Conservation (phyloP, 2,329 filamentous ascomycete genomes). For the Pseudogymnoascus sp. region DNA sequence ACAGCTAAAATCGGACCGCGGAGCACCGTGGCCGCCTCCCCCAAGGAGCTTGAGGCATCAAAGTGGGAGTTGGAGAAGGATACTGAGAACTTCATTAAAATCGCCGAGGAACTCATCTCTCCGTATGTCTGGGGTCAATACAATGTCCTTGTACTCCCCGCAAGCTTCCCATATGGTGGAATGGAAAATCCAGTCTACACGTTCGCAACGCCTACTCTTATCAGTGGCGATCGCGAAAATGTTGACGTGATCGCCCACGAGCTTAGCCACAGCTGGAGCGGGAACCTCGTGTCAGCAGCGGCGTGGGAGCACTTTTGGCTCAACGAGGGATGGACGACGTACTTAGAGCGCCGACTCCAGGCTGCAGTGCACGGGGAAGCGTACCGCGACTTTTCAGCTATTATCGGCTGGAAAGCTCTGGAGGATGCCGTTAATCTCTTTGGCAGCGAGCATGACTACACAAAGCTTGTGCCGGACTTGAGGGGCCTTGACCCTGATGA, state of each 20-base stretch:
- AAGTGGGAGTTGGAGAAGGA: slow-evolving; percentile 89
- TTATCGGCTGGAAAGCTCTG: slow-evolving; percentile 85
- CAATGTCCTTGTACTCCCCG: slow-evolving; percentile 84
- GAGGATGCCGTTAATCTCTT: slow-evolving; percentile 73
- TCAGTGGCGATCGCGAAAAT: slow-evolving; percentile 85
- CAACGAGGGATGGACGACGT: slow-evolving; percentile 85
- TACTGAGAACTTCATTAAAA: slow-evolving; percentile 85
- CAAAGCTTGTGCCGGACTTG: slow-evolving; percentile 80
- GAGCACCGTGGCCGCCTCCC: slow-evolving; percentile 78
- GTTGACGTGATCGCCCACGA: slow-evolving; percentile 95
- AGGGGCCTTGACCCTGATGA: slow-evolving; percentile 92
- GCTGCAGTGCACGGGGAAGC: slow-evolving; percentile 72
- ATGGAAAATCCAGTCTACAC: slow-evolving; percentile 85
- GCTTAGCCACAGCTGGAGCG: slow-evolving; percentile 72
- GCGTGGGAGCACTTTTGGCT: slow-evolving; percentile 78
- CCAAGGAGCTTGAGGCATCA: slow-evolving; percentile 74
- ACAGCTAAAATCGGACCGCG: slow-evolving; percentile 80
- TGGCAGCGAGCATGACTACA: slow-evolving; percentile 75
- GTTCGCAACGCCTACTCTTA: slow-evolving; percentile 89
- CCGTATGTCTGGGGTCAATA: slow-evolving; percentile 93
- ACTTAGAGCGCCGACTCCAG: slow-evolving; percentile 80
- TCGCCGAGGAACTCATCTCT: slow-evolving; percentile 74
- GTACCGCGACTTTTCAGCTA: slow-evolving; percentile 87
- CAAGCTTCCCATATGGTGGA: slow-evolving; percentile 82
- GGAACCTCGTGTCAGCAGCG: slow-evolving; percentile 72